Base-by-base conservation (phyloP, 208 protist genomes). In the Histomonas meleagridis region DNA sequence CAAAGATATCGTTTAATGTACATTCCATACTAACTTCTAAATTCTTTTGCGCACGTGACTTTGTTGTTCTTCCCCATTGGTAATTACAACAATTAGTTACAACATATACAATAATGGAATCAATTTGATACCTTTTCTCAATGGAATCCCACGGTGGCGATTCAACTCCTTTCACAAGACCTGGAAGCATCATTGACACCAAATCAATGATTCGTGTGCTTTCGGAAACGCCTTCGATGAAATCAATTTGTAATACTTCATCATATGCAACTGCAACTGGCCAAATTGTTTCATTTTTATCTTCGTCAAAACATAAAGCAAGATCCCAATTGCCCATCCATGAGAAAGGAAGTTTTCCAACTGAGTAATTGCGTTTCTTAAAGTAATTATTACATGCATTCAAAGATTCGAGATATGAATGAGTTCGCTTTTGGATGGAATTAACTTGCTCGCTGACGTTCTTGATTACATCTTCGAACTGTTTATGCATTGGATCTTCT, bases 211-310 rank as follows among this genome's bases (percentile, higher is more conserved):
- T 5, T 55, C 16, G 40, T 51, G 46, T 55, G 10, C 46, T 43
- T 38, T 55, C 76, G 2, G 40, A 46, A n/a, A 86, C 51, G 18
- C 40, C 38, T 55, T 86, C 76, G 32, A 43, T 32, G 18, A 86
- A 86, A 86, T 86, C 76, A 21, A 86, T 48, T 86, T 86, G 76
- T 21, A 86, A 28, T 7, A 86, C 76, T 86, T 86, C 76, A 32
- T 86, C 76, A 46, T 86, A 86, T 57, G 23, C 43, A 55, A 86
- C 55, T 86, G 76, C 76, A 55, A 86, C 46, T 55, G 76, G 76
- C 76, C 76, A 86, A 38, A 86, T 86, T 55, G 76, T 86, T 86
- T 86, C 76, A 35, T 86, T 86, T 48, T 86, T 86, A 16, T 86
- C 76, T 86, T 86, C 76, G 55, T 86, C 76, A 21, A 86, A 86